Conservation (phyloP, 2,329 filamentous ascomycete genomes). For the Neonectria coccinea region DNA sequence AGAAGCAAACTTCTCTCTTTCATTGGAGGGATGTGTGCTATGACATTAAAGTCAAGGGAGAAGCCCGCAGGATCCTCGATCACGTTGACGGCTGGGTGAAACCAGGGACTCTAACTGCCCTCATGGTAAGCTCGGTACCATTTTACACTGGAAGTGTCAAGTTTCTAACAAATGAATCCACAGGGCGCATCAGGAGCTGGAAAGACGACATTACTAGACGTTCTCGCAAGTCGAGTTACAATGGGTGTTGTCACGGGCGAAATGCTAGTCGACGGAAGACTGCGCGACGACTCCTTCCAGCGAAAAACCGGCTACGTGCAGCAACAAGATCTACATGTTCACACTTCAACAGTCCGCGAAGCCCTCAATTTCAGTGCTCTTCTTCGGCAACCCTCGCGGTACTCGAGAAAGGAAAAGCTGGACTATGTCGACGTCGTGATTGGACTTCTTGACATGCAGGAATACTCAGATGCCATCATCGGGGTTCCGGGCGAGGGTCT, state of each 20-base stretch:
- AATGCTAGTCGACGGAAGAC: constrained; percentile 72
- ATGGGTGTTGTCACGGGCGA: constrained; percentile 86
- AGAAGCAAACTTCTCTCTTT: constrained; percentile 60
- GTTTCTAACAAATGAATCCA: neutral
- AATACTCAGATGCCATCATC: constrained; percentile 72
- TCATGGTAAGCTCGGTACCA: constrained; percentile 72
- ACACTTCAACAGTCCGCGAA: constrained; percentile 85
- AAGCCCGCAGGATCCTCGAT: constrained; percentile 70
- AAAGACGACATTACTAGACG: constrained; percentile 86
- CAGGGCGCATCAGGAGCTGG: constrained; percentile 78
- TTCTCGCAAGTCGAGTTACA: constrained; percentile 81
- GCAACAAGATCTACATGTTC: constrained; percentile 83
- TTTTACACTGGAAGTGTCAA: no score
- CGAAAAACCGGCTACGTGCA: constrained; percentile 84
- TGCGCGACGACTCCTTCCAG: constrained; percentile 81
- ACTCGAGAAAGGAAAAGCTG: constrained; percentile 77
- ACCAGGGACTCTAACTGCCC: constrained; percentile 75
- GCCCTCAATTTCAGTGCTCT: constrained; percentile 84
- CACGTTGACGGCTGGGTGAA: constrained; percentile 80
- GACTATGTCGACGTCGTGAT: constrained; percentile 84
- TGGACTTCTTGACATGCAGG: constrained; percentile 70
- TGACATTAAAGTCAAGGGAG: constrained; percentile 61
- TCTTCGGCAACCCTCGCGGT: constrained; percentile 79
- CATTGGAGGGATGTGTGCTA: constrained; percentile 79
- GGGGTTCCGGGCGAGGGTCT: constrained; percentile 69